phyloP scores from a whole-genome alignment of 2,329 filamentous ascomycete species.

The Epichloe scottii region DNA sequence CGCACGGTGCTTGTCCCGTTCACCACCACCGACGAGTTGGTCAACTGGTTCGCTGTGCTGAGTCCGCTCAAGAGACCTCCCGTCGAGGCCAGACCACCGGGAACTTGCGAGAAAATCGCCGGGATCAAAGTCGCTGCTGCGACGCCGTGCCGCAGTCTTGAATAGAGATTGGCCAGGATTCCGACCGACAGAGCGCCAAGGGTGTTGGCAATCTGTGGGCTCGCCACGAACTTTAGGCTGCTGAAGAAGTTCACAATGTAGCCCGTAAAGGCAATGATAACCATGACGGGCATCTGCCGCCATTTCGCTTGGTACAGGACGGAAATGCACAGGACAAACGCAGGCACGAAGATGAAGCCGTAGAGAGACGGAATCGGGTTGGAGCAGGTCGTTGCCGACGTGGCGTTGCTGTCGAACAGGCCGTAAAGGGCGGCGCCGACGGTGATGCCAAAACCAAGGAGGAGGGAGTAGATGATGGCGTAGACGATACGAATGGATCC shows the following conservation, averaged over 20 bases:
- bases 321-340: slow-evolving; percentile 61
- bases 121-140: slow-evolving; percentile 34
- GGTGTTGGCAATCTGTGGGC: slow-evolving; percentile 64
- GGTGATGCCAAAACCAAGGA: slow-evolving; percentile 61
- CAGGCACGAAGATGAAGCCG: slow-evolving; percentile 60
- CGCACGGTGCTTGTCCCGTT: slow-evolving; percentile 22
- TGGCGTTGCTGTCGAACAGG: slow-evolving; percentile 42
- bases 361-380: slow-evolving; percentile 29
- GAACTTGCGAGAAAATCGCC: slow-evolving; percentile 36
- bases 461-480: slow-evolving; percentile 60
- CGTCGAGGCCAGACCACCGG: slow-evolving; percentile 33
- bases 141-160: slow-evolving; percentile 41
- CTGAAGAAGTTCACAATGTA: slow-evolving; percentile 69
- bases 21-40: slow-evolving; percentile 22
- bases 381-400: slow-evolving; percentile 28
- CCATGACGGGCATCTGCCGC: slow-evolving; percentile 69
- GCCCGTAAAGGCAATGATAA: slow-evolving; percentile 58
- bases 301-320: slow-evolving; percentile 73
- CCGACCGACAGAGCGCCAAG: slow-evolving; percentile 67
- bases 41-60: slow-evolving; percentile 30
- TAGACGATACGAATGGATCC: slow-evolving; percentile 65
- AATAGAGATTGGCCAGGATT: slow-evolving; percentile 66
- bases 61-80: slow-evolving; percentile 34
- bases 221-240: slow-evolving; percentile 49
- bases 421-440: slow-evolving; percentile 53